Evolutionary conservation across 2,329 filamentous ascomycete genomes (phyloP), one percentile per base, ranked within the genome.

Genomic region (Epichloe bromicola): DNA sequence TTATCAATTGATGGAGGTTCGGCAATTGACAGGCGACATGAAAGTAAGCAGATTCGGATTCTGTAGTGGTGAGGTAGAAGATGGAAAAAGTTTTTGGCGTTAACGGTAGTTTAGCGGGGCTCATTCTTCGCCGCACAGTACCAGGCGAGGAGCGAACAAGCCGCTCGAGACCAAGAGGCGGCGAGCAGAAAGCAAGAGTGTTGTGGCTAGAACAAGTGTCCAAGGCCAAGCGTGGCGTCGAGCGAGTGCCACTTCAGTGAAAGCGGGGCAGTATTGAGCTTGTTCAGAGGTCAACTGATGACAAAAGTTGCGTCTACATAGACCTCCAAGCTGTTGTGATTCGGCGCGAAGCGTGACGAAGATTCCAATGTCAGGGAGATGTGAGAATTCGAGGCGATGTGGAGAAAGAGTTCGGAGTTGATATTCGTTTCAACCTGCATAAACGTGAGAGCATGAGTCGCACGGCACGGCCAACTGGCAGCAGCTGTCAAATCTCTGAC

Each of bases 11-110:
- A 43, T 19, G 48, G 17, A 40, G 46, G 26, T 15, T 34, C 39
- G 48, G 34, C 40, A 51, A 47, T 45, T 19, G 40, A 48, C 40
- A 26, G 42, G 47, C 44, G 51, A 53, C 50, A 50, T 42, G 44
- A 51, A 48, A 37, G 38, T 47, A 48, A 41, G 48, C 20, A 48
- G 34, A 45, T 38, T 54, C 19, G 41, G 17, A 51, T 17, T 46
- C 30, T 38, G 46, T 14, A 23, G 43, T 47, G 50, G 46, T 45
- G 41, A 51, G 46, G 50, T 53, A 48, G 54, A 56, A 55, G 56
- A 58, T 56, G 54, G 55, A 54, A 58, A 60, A 57, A 59, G 55
- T 60, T 59, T 58, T 59, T 58, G 56, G 53, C 52, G 50, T 55
- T 55, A 56, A 55, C 50, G 38, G 52, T 43, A 48, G 46, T 53